phyloP scores from a whole-genome alignment of 805 yeast species.

The Yamadazyma scolyti region DNA sequence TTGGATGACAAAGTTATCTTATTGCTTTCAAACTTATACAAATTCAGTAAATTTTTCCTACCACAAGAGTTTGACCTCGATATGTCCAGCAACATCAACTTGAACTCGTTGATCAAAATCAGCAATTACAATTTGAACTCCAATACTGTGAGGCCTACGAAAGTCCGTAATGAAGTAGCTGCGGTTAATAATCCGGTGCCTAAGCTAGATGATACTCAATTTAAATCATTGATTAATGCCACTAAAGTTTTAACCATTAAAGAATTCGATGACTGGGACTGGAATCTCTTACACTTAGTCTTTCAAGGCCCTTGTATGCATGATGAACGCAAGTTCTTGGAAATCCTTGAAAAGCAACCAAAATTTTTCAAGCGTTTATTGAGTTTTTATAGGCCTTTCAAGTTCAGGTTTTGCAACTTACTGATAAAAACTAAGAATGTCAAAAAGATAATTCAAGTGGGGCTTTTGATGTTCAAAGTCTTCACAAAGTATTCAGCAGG shows the following conservation, averaged over 20 bases:
- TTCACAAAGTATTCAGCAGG: conserved; percentile 66
- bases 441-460: conserved; percentile 62
- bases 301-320: conserved; percentile 82
- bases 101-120: conserved; percentile 10
- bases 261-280: conserved; percentile 81
- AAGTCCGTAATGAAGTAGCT: conserved; percentile 3
- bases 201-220: conserved; percentile 56
- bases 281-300: conserved; percentile 70
- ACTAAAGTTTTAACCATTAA: conserved; percentile 76
- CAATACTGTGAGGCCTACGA: neutral
- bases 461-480: conserved; percentile 68
- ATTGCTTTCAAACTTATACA: conserved; percentile 9
- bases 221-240: conserved; percentile 61
- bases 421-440: conserved; percentile 36
- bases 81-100: conserved; percentile 7
- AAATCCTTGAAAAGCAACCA: conserved; percentile 65
- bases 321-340: conserved; percentile 71
- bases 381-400: conserved; percentile 89
- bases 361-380: conserved; percentile 81
- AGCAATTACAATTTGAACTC: conserved; percentile 7
- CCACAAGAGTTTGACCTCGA: conserved; percentile 11
- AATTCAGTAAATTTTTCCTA: conserved; percentile 8
- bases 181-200: too few species aligned
- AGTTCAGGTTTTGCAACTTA: conserved; percentile 60
- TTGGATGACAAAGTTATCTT: conserved; percentile 10